Evolutionary conservation across 2,329 filamentous ascomycete species (phyloP), one percentile per base, ranked within the genome.

Genomic region (Ascochyta viciae-villosae): DNA sequence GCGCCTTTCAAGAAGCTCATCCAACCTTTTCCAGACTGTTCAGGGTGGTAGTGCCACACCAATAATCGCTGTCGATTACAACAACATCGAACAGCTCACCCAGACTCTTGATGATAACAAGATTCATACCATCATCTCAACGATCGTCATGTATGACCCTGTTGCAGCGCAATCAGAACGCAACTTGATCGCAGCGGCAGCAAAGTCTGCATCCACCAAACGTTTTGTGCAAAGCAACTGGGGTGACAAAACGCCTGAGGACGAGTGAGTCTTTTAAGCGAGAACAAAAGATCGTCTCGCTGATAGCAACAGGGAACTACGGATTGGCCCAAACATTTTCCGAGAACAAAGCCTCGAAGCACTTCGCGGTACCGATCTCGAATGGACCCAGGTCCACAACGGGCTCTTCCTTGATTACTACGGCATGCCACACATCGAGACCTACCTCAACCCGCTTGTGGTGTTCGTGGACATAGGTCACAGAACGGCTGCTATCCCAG

Each of bases 71-170:
- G 45, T 77, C 5, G 67, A 78, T 51, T 79, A 78, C 57, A 50
- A 59, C 39, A 61, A 77, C 39, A 44, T 77, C 24, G 42, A 67
- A 2, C 59, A 64, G 1, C 52, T 77, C 13, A 54, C 62, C 10
- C 45, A 62, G 19, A 54, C 53, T 3, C 64, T 79, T 4, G 67
- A 77, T 44, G 63, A 70, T 33, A 70, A 81, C 64, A 74, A 76
- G 0, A 62, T 82, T 19, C 68, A 82, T 43, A 81, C 77, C 0
- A 65, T 82, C 38, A 76, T 83, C 24, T 83, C 79, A 0, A 66
- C 76, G 4, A 68, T 82, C 23, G 63, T 62, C 6, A 68, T 79
- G 50, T 57, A 67, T 44, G 61, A 66, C 10, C 65, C n/a, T 64
- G 64, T 42, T 10, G 65, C 16, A 63, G 66, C 47, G 9, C 66